Conservation (phyloP, 164 flowering plant genomes). For the Cinnamomum chago region DNA sequence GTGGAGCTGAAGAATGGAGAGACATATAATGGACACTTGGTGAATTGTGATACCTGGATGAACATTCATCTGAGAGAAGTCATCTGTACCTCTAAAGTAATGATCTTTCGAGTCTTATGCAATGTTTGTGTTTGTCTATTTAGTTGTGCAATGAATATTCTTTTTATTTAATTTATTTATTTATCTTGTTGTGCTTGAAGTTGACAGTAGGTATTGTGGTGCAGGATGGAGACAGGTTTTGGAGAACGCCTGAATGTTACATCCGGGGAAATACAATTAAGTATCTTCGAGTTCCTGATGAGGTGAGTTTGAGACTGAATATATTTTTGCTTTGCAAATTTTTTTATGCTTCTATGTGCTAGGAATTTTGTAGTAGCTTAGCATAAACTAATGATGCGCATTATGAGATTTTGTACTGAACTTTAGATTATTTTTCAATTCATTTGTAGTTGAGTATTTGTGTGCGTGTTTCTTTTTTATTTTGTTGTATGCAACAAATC, state of each 20-base stretch:
- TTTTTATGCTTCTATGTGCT: too few species aligned
- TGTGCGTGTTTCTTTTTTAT: too few species aligned
- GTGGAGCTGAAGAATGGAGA: slow-evolving; percentile 97
- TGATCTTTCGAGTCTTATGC: not conserved
- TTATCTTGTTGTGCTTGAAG: not conserved
- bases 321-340: not conserved
- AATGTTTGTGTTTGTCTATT: not conserved
- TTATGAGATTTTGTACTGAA: not conserved
- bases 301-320: slow-evolving; percentile 45
- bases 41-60: slow-evolving; percentile 99
- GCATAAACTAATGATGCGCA: too few species aligned
- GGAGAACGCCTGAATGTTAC: slow-evolving; percentile 99
- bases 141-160: not conserved
- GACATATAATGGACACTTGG: slow-evolving; percentile 96
- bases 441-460: too few species aligned
- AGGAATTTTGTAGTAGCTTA: not conserved
- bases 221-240: slow-evolving; percentile 96
- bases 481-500: too few species aligned
- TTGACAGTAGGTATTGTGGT: slow-evolving; percentile 7
- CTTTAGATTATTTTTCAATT: not conserved
- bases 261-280: slow-evolving; percentile 96
- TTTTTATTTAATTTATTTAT: not conserved
- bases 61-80: slow-evolving; percentile 98
- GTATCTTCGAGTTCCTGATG: slow-evolving; percentile 98
- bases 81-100: slow-evolving; percentile 92